phyloP scores from a whole-genome alignment of 2,329 filamentous ascomycete genomes.

The Aspergillus sp. region DNA sequence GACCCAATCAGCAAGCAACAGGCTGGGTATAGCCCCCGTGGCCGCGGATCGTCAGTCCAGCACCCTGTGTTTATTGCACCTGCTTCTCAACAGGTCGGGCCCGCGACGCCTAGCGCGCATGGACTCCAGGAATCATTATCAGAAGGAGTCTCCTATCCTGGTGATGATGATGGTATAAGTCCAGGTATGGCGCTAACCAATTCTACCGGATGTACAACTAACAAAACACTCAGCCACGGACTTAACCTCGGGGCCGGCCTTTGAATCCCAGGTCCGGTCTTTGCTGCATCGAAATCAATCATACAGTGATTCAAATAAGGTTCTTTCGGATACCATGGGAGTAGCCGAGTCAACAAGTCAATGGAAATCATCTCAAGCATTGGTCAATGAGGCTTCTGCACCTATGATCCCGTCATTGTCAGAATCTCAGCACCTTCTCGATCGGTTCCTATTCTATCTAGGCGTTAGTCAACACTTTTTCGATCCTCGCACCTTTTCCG shows the following conservation, averaged over 20 bases:
- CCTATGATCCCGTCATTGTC: slow-evolving; percentile 13
- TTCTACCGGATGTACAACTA: background rate
- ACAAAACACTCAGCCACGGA: slow-evolving; percentile 16
- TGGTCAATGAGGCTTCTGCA: slow-evolving; percentile 6
- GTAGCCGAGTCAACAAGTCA: background rate
- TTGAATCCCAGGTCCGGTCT: slow-evolving; percentile 21
- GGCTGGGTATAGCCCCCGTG: background rate
- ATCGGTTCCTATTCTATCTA: slow-evolving; percentile 24
- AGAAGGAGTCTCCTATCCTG: background rate
- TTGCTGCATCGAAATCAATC: slow-evolving; percentile 11
- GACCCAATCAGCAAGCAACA: background rate
- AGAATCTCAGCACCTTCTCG: slow-evolving; percentile 20
- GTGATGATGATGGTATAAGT: slow-evolving; percentile 9
- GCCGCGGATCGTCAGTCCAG: background rate
- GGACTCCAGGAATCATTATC: background rate
- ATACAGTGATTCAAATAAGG: background rate
- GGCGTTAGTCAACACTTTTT: slow-evolving; percentile 25
- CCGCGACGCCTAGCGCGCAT: background rate
- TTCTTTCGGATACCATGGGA: background rate
- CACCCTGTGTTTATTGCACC: background rate
- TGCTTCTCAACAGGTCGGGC: background rate
- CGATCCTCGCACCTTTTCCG: slow-evolving; percentile 21
- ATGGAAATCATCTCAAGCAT: background rate
- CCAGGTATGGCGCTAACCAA: slow-evolving; percentile 7
- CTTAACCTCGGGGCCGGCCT: slow-evolving; percentile 18